phyloP scores from a whole-genome alignment of 441 rosid species.

The Capsella rubella region DNA sequence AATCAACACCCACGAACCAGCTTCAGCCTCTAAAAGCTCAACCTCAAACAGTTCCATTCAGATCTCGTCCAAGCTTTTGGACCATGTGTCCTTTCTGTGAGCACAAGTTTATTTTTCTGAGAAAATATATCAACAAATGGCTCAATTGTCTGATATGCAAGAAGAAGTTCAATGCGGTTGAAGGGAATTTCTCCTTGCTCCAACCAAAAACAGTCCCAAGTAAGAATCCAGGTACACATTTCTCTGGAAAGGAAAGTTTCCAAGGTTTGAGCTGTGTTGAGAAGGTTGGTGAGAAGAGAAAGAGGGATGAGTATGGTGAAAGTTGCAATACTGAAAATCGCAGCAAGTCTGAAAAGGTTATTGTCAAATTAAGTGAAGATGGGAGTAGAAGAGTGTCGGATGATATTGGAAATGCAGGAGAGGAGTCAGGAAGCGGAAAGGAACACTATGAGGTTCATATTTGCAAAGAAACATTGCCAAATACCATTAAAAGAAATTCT shows the following conservation, averaged over 20 bases:
- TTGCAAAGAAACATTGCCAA: conserved; percentile 33
- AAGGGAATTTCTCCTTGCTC: not conserved
- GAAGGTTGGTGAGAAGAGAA: conserved; percentile 5
- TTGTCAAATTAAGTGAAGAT: not conserved
- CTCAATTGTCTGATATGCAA: not conserved
- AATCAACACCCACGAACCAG: conserved; percentile 6
- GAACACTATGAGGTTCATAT: conserved; percentile 44
- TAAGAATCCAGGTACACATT: not conserved
- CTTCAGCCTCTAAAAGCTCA: not conserved
- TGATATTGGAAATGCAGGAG: conserved; percentile 15
- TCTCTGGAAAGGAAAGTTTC: not conserved
- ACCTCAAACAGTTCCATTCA: not conserved
- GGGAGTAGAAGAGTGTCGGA: conserved; percentile 36
- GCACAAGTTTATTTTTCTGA: not conserved
- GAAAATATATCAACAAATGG: not conserved
- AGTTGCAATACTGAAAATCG: not conserved
- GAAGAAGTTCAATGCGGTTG: not conserved
- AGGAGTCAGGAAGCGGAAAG: conserved; percentile 33
- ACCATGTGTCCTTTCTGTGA: conserved; percentile 1
- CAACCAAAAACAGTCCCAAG: not conserved
- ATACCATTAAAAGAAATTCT: conserved; percentile 34
- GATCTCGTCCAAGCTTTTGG: not conserved
- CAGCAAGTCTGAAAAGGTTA: conserved; percentile 3
- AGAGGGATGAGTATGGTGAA: not conserved
- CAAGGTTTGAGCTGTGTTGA: not conserved